These are phyloP conservation scores for Scenedesmus sp. DNA, from an alignment of 163 green algal genomes.

Conservation along the genomic window DNA sequence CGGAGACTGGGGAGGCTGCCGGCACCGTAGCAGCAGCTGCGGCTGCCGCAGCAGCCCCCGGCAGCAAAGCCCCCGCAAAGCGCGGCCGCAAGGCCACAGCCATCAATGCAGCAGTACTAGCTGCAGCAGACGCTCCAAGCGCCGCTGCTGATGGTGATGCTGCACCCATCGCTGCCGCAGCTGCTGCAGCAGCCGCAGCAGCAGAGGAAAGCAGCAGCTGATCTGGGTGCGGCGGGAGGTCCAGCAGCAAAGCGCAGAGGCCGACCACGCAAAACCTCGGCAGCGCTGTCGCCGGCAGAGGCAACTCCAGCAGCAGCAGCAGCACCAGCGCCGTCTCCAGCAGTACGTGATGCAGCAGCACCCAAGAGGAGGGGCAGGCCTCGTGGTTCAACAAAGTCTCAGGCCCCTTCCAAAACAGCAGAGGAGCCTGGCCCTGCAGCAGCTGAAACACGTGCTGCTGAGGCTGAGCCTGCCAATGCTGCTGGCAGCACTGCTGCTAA, in stretches of 20 bases:
- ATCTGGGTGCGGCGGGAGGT: background rate
- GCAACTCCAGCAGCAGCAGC: background rate
- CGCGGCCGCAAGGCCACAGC: background rate
- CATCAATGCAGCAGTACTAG: background rate
- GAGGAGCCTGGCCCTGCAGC: too few relatives aligned
- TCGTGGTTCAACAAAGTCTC: background rate
- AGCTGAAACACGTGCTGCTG: too few relatives aligned
- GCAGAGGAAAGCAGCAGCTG: background rate
- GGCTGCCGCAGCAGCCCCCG: background rate
- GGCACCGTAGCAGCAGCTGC: background rate
- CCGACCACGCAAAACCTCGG: conserved; percentile 26
- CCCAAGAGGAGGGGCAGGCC: conserved; percentile 31
- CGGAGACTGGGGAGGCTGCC: background rate
- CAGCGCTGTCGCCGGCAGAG: conserved; percentile 17
- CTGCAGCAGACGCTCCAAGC: background rate
- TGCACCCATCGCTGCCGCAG: background rate
- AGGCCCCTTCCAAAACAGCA: background rate
- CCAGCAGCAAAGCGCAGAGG: background rate
- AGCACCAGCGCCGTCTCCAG: conserved; percentile 29
- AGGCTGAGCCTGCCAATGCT: too few relatives aligned
- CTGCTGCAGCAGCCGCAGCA: background rate
- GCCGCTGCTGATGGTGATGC: background rate
- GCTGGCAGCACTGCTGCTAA: too few relatives aligned
- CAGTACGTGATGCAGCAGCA: conserved; percentile 3
- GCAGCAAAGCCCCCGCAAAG: background rate